Evolutionary conservation across 2,329 filamentous ascomycete species (phyloP).

Genomic region (Trichoderma aggressivum): DNA sequence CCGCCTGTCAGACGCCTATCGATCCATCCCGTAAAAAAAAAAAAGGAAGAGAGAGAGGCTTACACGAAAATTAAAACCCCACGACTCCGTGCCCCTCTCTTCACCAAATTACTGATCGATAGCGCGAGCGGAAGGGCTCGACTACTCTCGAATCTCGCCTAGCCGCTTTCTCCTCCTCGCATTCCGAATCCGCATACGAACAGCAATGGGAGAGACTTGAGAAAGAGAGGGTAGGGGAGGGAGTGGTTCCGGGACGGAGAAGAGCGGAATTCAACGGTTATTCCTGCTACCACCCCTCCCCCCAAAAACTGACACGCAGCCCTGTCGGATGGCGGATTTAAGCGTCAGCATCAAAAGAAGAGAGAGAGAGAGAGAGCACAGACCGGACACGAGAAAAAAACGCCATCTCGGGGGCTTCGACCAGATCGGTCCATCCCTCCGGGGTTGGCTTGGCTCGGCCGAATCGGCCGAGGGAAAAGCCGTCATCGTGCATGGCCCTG

Average conservation of each 20-base stretch:
- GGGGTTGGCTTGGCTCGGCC: constrained; percentile 6
- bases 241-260: not conserved
- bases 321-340: not conserved
- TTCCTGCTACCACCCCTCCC: not conserved
- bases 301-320: constrained; percentile 5
- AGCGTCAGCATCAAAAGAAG: not conserved
- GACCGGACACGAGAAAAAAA: not conserved
- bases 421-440: constrained; percentile 17
- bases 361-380: not conserved
- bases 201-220: not conserved
- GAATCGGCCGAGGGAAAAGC: constrained; percentile 4
- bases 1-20: constrained; percentile 13
- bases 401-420: constrained; percentile 15
- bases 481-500: constrained; percentile 10
- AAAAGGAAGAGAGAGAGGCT: not conserved
- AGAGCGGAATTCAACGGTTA: not conserved
- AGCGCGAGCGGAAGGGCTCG: not conserved
- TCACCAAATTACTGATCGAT: not conserved
- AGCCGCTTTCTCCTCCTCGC: not conserved
- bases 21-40: constrained; percentile 10
- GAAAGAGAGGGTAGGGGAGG: not conserved
- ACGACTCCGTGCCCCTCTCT: not conserved
- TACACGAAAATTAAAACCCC: not conserved
- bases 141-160: not conserved
- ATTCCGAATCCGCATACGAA: not conserved